Conservation (phyloP, 305 asterid species). For the Fraxinus sp. region DNA sequence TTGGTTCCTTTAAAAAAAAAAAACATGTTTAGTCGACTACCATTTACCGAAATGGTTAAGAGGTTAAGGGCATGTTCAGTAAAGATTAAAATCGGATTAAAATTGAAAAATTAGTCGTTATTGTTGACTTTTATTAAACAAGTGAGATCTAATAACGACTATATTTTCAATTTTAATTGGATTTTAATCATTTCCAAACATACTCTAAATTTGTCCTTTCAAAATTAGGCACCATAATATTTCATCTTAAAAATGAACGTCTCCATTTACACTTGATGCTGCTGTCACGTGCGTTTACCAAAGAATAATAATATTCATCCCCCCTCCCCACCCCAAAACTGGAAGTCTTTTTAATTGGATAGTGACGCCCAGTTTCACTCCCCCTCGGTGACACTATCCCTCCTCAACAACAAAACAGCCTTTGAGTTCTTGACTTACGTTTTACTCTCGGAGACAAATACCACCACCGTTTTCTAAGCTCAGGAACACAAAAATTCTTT, state of each 20-base stretch:
- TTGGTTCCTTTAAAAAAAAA: too few species aligned
- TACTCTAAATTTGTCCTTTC: not conserved
- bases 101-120: too few species aligned
- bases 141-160: too few species aligned
- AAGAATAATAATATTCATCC: too few species aligned
- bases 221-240: not conserved
- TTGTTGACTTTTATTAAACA: too few species aligned
- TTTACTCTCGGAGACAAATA: conserved; percentile 25
- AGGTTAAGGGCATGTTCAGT: too few species aligned
- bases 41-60: too few species aligned
- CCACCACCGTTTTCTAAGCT: conserved; percentile 7
- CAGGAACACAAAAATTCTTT: not conserved
- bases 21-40: too few species aligned
- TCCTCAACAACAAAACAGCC: not conserved
- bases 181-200: too few species aligned
- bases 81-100: too few species aligned
- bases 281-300: not conserved
- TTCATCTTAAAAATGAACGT: not conserved
- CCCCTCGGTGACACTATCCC: not conserved
- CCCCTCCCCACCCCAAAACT: not conserved
- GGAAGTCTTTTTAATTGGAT: not conserved
- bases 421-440: conserved; percentile 27
- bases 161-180: too few species aligned
- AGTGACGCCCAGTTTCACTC: not conserved
- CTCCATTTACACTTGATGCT: not conserved